Percentiles rank a stretch among this genome's conserved stretches.
Evolutionary conservation across 306 rosid species (phyloP).

Genomic region (Pyrus pyrifolia): DNA sequence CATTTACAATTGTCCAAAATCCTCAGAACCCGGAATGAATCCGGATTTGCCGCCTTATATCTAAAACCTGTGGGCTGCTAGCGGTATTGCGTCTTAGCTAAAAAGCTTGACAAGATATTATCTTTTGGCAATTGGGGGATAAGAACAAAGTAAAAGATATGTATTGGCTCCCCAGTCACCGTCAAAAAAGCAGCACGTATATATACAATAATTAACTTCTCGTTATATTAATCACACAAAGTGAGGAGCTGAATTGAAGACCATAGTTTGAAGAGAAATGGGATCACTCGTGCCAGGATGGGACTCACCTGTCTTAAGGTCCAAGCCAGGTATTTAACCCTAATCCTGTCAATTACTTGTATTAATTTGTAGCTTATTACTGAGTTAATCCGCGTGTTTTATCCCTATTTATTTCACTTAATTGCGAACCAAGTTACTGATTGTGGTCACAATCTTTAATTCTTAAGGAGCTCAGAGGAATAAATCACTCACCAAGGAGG

Average conservation of each 20-base stretch:
- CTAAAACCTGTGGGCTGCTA: neutral
- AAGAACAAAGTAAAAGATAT: conserved; percentile 23
- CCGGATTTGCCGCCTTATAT: neutral
- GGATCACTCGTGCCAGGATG: conserved; percentile 92
- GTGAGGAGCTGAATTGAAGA: neutral
- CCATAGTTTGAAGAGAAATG: conserved; percentile 21
- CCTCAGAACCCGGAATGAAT: too few relatives aligned
- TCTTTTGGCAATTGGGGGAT: neutral
- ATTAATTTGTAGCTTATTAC: neutral
- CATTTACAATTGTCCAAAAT: too few relatives aligned
- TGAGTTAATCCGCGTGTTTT: neutral
- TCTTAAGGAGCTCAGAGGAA: conserved; percentile 35
- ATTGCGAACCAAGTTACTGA: too few relatives aligned
- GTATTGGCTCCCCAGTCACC: neutral
- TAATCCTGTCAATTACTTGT: neutral
- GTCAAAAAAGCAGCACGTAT: neutral
- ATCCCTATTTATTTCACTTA: too few relatives aligned
- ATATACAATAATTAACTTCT: neutral
- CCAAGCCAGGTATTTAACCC: conserved; percentile 43
- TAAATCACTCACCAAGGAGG: conserved; percentile 44
- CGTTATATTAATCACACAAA: neutral
- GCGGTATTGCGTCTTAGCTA: neutral
- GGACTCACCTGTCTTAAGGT: conserved; percentile 33
- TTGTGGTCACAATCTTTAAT: neutral
- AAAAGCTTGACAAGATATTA: neutral